Percentiles rank a stretch among this genome's conserved stretches.
Evolutionary conservation across 768 basidiomycete genomes (phyloP).

Genomic region (Kwoniella dendrophila): DNA sequence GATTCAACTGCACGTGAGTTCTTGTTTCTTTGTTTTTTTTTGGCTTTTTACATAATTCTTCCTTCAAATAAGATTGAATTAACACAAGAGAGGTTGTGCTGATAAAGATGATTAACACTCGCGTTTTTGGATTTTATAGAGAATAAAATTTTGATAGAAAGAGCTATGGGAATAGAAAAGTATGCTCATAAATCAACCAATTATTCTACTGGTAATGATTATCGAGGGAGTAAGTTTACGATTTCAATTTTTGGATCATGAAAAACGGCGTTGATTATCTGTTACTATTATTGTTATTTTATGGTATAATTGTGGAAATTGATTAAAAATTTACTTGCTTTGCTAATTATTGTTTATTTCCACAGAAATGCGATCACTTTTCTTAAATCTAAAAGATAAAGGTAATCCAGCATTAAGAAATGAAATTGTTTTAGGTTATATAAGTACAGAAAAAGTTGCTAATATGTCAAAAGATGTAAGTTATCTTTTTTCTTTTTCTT

Average conservation of each 20-base stretch:
- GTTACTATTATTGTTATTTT: too few species aligned
- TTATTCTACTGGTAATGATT: constrained; percentile 49
- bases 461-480: constrained; percentile 79
- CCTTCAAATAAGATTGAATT: not conserved
- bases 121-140: constrained; percentile 60
- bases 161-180: constrained; percentile 73
- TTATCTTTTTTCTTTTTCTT: too few species aligned
- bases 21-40: too few species aligned
- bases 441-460: constrained; percentile 69
- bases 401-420: constrained; percentile 84
- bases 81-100: constrained; percentile 61
- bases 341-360: not conserved
- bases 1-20: constrained; percentile 86
- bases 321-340: too few species aligned
- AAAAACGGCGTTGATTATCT: too few species aligned
- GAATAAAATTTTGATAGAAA: constrained; percentile 66
- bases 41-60: not conserved
- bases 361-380: constrained; percentile 79
- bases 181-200: constrained; percentile 60
- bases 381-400: constrained; percentile 93
- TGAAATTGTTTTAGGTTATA: constrained; percentile 78
- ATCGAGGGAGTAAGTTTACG: constrained; percentile 51
- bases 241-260: not conserved
- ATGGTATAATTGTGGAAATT: too few species aligned
- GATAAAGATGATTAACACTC: not conserved